Evolutionary conservation across 192 early-diverging fungal species (phyloP).

Genomic region (Geosiphon pyriformis): DNA sequence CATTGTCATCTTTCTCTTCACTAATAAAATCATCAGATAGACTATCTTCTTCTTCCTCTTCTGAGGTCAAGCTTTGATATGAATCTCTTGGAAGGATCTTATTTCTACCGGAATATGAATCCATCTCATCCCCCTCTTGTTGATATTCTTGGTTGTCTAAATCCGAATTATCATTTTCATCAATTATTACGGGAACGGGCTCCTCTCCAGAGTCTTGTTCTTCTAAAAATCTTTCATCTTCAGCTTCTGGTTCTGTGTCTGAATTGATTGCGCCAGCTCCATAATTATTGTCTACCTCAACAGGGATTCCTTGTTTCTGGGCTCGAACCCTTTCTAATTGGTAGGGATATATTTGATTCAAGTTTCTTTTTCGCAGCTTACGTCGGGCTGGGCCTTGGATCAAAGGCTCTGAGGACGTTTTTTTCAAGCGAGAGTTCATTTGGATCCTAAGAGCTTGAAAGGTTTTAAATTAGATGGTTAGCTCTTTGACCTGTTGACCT

Average conservation of each 20-base stretch:
- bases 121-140: not conserved
- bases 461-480: too few relatives aligned
- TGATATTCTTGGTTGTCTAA: too few relatives aligned
- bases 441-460: too few relatives aligned
- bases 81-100: not conserved
- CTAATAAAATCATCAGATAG: not conserved
- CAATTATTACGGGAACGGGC: not conserved
- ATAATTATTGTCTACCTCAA: not conserved
- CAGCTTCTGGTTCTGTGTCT: not conserved
- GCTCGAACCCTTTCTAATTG: not conserved
- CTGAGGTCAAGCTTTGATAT: too few relatives aligned
- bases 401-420: too few relatives aligned
- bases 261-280: not conserved
- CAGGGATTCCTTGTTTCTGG: not conserved
- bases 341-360: not conserved
- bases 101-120: not conserved
- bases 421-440: too few relatives aligned
- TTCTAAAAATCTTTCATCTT: not conserved
- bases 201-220: not conserved
- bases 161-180: too few relatives aligned
- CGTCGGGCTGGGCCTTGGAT: too few relatives aligned
- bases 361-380: not conserved
- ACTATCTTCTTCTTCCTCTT: not conserved
- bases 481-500: too few relatives aligned
- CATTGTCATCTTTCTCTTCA: not conserved